Base-by-base conservation (phyloP, 805 yeast species). In the Candida endomychidarum region DNA sequence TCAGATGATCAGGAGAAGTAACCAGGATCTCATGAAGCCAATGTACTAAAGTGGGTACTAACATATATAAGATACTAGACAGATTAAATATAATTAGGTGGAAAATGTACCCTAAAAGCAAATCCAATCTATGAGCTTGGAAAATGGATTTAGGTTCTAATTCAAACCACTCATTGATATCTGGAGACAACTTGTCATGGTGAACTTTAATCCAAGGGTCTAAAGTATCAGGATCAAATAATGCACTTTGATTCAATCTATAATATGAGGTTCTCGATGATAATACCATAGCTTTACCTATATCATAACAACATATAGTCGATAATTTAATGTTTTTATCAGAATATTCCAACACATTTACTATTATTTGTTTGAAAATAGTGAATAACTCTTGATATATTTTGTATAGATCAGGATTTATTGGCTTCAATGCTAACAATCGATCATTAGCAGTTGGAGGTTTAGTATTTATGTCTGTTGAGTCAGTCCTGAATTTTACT, bases 151-250 rank as follows among this genome's bases (percentile, higher is more conserved):
- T 25, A 1, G 71, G 71, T 24, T 64, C 66, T 47, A 62, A 47
- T 21, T 48, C 56, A 8, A 68, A 53, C 72, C 72, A 67, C 9
- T 46, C 51, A 39, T 65, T 70, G 2, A 67, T 57, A 35, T 65
- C 70, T 29, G 63, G 63, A 8, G 52, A 42, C 17, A 67, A 50
- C 11, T 51, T 47, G 4, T 50, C 46, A 22, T 56, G 53, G 41
- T 51, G 54, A 22, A 45, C 35, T 37, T 50, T 51, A 6, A 62
- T 46, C 16, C 50, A 44, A 1, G 25, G 30, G 0, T 69, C 66
- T 11, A 66, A 43, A 1, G 60, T 53, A 4, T 53, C 50, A 4
- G 56, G 52, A 32, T 57, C 59, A 42, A 58, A 57, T 22, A 57
- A 43, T n/a, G 51, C 43, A 1, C 59, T 33, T 32, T 63, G 63